Base-by-base conservation (phyloP, 164 flowering plant genomes). In the Tetracentron sinense region DNA sequence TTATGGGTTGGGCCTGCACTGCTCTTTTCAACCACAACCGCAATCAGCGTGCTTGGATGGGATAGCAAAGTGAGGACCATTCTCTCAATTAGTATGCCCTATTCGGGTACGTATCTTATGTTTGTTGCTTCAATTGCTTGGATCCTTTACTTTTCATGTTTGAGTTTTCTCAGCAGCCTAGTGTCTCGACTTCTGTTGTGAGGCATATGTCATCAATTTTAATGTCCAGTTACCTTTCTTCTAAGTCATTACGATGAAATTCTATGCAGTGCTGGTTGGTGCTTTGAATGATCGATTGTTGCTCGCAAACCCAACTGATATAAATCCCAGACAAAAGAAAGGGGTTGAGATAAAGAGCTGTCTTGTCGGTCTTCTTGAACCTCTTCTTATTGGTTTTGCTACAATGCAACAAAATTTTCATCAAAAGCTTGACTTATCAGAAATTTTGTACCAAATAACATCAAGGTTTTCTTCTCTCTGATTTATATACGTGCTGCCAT, bases 1-100 rank as follows among this genome's bases (percentile, higher is more conserved):
- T 76, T 95, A 58, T 95, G 99, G 99, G 81, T 95, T 74, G 99
- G 99, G 27, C 99, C 99, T 25, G 90, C 97, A 50, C 97, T 95
- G 72, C 88, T 95, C 29, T 95, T 90, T 78, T 92, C 97, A 59
- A 88, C 96, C 66, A 75, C 97, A 26, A 84, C 94, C 44, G 84
- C 89, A 51, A 54, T 95, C 44, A 82, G 88, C 68, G 58, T 90
- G 58, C 97, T 95, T 68, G 99, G 97, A 60, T 95, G 99, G 99
- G 99, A 95, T 78, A 92, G 96, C 70, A 85, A 77, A 82, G 97
- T 84, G 58, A 83, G 97, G 78, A 88, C 87, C 56, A 77, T 95
- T 60, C 90, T 95, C 17, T 92, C 99, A 10, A 80, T 79, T 63
- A 89, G 87, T 50, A 78, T 84, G 83, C 96, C 99, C 23, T 74